A percentile compares a stretch with the other conserved stretches of the same genome.
Conservation (phyloP, 805 yeast species). For the Dipodascopsis uninucleata region DNA sequence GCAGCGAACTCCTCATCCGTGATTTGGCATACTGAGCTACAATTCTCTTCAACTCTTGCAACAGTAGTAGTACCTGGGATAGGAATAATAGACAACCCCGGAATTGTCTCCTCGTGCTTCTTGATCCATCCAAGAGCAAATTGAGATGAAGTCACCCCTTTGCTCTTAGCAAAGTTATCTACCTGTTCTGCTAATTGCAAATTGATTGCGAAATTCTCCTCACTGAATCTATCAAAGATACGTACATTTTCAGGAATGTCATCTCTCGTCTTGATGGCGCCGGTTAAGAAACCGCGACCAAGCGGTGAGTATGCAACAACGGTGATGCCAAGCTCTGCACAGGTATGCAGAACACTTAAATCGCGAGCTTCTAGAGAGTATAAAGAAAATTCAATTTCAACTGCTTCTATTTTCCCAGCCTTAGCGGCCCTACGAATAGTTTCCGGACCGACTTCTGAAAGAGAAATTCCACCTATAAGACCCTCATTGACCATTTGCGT, state of each 20-base stretch:
- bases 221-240: constrained; percentile 54
- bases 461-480: constrained; percentile 61
- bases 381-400: constrained; percentile 76
- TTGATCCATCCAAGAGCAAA: constrained; percentile 65
- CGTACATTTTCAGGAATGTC: constrained; percentile 58
- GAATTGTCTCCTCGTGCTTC: constrained; percentile 38
- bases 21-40: constrained; percentile 41
- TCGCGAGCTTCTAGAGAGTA: constrained; percentile 55
- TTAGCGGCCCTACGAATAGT: constrained; percentile 58
- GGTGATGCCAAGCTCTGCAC: constrained; percentile 60
- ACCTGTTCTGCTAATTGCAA: constrained; percentile 47
- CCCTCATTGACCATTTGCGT: constrained; percentile 60
- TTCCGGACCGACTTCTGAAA: constrained; percentile 66
- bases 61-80: constrained; percentile 72
- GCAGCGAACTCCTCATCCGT: constrained; percentile 55
- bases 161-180: constrained; percentile 46
- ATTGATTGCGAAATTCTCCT: constrained; percentile 56
- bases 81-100: constrained; percentile 60
- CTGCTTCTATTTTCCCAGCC: constrained; percentile 55
- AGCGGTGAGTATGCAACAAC: constrained; percentile 81
- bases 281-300: constrained; percentile 74
- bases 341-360: constrained; percentile 61
- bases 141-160: constrained; percentile 56
- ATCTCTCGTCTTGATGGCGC: constrained; percentile 44
- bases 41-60: constrained; percentile 59